Evolutionary conservation across 805 yeast genomes (phyloP).

Genomic region (Cyberlindnera lachancei): DNA sequence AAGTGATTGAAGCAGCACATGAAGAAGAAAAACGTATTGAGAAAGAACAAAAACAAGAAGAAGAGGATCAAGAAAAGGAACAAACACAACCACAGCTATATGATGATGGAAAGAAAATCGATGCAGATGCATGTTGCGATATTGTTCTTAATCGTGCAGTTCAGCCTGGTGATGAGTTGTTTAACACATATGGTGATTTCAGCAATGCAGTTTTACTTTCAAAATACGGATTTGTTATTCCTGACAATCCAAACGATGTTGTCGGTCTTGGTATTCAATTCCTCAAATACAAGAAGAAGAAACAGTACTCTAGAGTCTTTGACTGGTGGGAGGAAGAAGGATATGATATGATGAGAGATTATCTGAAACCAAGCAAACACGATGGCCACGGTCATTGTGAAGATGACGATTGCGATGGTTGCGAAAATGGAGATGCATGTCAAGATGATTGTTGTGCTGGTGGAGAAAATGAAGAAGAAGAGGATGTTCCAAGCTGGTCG

Average conservation of each 20-base stretch:
- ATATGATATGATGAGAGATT: conserved; percentile 25
- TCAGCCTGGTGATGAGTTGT: conserved; percentile 49
- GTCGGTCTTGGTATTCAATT: conserved; percentile 52
- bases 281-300: conserved; percentile 25
- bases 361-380: conserved; percentile 10
- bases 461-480: conserved; percentile 13
- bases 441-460: conserved; percentile 14
- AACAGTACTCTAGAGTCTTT: conserved; percentile 30
- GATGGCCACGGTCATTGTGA: conserved; percentile 13
- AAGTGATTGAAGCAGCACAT: conserved; percentile 21
- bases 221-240: conserved; percentile 69
- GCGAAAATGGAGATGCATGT: conserved; percentile 11
- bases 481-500: conserved; percentile 34
- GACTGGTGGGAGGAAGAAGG: conserved; percentile 45
- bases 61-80: conserved; percentile 8
- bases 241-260: conserved; percentile 46
- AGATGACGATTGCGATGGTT: conserved; percentile 9
- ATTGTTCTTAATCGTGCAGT: conserved; percentile 43
- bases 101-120: conserved; percentile 28
- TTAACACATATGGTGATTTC: conserved; percentile 77
- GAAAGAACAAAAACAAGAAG: conserved; percentile 9
- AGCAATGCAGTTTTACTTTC: conserved; percentile 60
- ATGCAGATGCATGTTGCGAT: conserved; percentile 61
- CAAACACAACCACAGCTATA: conserved; percentile 6
- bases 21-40: conserved; percentile 12